Base-by-base conservation (phyloP, 768 basidiomycete species). In the Tylopilus felleus region DNA sequence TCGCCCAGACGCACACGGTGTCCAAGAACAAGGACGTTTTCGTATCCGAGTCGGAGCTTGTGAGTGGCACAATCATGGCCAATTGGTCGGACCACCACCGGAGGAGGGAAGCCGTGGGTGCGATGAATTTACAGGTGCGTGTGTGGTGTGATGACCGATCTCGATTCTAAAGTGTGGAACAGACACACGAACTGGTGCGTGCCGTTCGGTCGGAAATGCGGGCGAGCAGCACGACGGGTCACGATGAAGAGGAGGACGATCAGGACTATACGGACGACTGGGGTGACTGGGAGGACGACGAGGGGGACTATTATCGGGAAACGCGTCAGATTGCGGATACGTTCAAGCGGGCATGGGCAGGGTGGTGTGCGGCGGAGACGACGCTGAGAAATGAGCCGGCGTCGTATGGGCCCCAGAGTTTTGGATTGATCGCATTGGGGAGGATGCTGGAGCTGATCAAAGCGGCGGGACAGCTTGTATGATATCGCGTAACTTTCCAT, bases 121-220 rank as follows among this genome's bases (percentile, higher is more conserved):
- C 76, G 21, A 78, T 77, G 76, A 77, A 77, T 53, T 28, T 78
- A 22, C 75, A 77, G 73, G 76, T 74, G 51, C 31, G 70, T 60
- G 44, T 58, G 23, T 47, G 8, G 10, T 1, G 38, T 13, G 49
- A 16, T 3, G 39, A 38, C 0, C 0, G 16, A 16, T 25, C 3
- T 7, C 5, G 3, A 2, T 27, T 43, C 54, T 59, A 47, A 59
- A 42, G 56, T 61, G 21, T 14, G 17, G 42, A 47, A 55, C 42
- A 77, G 76, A 77, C 77, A 0, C 68, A 69, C 31, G 73, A 75
- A 35, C 62, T 77, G 14, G 68, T 71, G 19, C 70, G 66, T 27
- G 70, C 68, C 1, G 69, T 79, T 40, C 62, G 76, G 12, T 54
- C 61, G 10, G 70, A 74, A 58, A 60, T 75, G 51, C 64, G 63